Conservation (phyloP, 768 basidiomycete species). For the Hygrophoropsis aurantiaca region DNA sequence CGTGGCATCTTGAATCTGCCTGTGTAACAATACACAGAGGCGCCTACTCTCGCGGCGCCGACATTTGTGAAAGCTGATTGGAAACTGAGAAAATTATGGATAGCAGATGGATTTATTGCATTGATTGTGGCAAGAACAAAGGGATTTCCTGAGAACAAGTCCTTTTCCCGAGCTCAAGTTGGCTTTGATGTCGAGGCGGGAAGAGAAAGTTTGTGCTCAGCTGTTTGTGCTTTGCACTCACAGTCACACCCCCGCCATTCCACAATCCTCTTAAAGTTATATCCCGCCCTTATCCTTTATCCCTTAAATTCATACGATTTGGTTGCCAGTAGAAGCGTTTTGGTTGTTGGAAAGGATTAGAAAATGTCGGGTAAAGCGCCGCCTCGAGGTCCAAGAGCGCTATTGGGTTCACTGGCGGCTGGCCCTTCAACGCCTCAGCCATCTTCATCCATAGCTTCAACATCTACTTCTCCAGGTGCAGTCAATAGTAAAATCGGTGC, state of each 20-base stretch:
- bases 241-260: slow-evolving; percentile 2
- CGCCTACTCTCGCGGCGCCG: no score
- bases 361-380: slow-evolving; percentile 78
- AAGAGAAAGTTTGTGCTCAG: slow-evolving; percentile 1
- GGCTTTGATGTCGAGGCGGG: no score
- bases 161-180: no score
- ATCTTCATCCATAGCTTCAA: slow-evolving; percentile 32
- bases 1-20: no score
- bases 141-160: no score
- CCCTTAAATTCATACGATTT: slow-evolving; percentile 6
- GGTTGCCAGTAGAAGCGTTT: slow-evolving; percentile 4
- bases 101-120: no score
- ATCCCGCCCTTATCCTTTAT: slow-evolving; percentile 9
- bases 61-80: no score
- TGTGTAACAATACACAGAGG: no score
- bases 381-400: slow-evolving; percentile 71
- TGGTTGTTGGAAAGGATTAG: slow-evolving; percentile 14
- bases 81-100: no score
- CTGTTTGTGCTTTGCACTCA: slow-evolving; percentile 8
- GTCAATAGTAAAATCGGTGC: slow-evolving; percentile 46
- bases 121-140: no score
- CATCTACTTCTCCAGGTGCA: slow-evolving; percentile 29
- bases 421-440: slow-evolving; percentile 24
- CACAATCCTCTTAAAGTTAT: slow-evolving; percentile 10
- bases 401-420: slow-evolving; percentile 47